Base-by-base conservation (phyloP, 805 yeast species). In the Monosporozyma aerobia region DNA sequence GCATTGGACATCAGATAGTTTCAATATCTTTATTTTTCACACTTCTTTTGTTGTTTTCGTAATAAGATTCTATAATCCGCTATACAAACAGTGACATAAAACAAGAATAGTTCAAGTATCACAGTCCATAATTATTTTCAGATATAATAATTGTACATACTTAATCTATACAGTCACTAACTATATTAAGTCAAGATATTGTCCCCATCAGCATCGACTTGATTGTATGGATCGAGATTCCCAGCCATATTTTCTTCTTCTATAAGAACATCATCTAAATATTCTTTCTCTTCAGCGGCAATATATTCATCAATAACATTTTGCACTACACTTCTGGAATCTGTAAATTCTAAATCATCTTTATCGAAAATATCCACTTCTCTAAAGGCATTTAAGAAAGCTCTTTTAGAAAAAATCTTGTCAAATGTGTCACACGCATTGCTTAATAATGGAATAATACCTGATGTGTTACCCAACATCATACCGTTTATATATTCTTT, bases 401-500 rank as follows among this genome's bases (percentile, higher is more conserved):
- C 98, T 47, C 82, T 81, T 54, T 95, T 77, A 47, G 80, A 79
- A 61, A 86, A 86, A 51, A 94, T 77, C 48, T 82, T 78, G 60
- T 92, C 97, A 67, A 83, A 94, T 59, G 90, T 92, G 49, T 74
- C 77, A 33, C 90, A 74, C 0, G 86, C 81, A 56, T 83, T 81
- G 33, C 78, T 76, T 54, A 94, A 76, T 16, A 89, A 71, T 13
- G 81, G 76, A 2, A 82, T 76, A 10, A 92, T 80, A 1, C 90
- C 80, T 0, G 97, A 83, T 50, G 87, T 81, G 67, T 94, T 94
- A 5, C 95, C 79, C 25, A 94, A 72, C 82, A 85, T 87, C 57
- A 90, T 73, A 0, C 98, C 98, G 58, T 83, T 83, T 3, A 87
- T 80, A 51, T 76, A 73, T 35, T 76, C 68, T 7, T 77, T 71